Conservation (phyloP, 768 basidiomycete genomes). For the Lentinula guzmanii region DNA sequence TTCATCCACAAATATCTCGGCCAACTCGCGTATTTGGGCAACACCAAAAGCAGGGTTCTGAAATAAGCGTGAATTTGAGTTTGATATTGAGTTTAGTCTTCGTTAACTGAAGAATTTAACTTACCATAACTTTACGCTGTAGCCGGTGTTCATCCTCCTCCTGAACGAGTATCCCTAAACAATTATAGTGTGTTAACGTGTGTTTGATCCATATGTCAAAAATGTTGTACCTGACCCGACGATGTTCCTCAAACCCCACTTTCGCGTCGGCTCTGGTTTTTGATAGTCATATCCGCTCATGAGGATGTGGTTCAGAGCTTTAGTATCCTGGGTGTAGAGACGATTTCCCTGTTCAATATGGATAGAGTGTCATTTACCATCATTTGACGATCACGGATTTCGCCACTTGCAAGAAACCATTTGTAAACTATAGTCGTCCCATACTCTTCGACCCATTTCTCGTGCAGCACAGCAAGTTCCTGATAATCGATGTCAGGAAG, state of each 20-base stretch:
- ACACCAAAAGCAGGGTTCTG: constrained; percentile 43
- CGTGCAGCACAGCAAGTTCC: constrained; percentile 17
- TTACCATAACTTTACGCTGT: constrained; percentile 40
- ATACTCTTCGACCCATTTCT: constrained; percentile 30
- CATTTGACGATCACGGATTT: background rate
- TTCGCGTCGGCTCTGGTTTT: constrained; percentile 28
- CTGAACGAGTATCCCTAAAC: constrained; percentile 43
- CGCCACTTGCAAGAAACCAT: constrained; percentile 23
- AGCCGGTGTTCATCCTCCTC: constrained; percentile 42
- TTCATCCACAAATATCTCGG: constrained; percentile 30
- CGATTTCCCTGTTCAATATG: constrained; percentile 20
- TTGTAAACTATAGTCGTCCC: constrained; percentile 26
- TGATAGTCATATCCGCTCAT: constrained; percentile 31
- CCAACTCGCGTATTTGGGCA: constrained; percentile 32
- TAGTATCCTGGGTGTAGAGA: constrained; percentile 39
- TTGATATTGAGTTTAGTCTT: background rate
- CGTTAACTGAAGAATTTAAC: background rate
- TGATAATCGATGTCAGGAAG: background rate
- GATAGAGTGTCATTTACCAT: background rate
- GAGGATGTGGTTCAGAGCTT: constrained; percentile 44
- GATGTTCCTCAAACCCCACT: constrained; percentile 15
- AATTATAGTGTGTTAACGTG: background rate
- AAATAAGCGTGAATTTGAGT: background rate
- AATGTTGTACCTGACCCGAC: constrained; percentile 26
- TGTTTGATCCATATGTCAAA: background rate